Evolutionary conservation across 2,329 filamentous ascomycete genomes (phyloP).

Genomic region (Cladosporium colombiae): DNA sequence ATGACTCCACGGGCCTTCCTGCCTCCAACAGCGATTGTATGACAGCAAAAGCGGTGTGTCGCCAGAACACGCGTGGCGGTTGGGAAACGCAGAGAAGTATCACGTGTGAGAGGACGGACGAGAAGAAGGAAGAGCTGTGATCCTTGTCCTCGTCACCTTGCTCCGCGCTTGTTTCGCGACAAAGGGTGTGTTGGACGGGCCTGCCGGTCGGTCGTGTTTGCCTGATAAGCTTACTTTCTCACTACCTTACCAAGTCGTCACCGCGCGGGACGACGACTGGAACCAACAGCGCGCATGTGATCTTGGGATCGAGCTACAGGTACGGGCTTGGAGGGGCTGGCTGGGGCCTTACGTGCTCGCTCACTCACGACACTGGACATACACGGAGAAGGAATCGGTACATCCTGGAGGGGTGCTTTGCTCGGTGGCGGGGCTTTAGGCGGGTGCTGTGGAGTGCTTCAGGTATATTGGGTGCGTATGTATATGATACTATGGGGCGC

Average conservation of each 20-base stretch:
- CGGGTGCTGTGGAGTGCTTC: conserved; percentile 9
- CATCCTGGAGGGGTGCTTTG: neutral
- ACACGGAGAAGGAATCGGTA: neutral
- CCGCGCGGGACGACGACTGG: neutral
- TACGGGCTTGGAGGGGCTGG: conserved; percentile 1
- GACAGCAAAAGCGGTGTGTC: conserved; percentile 9
- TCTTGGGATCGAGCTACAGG: conserved; percentile 3
- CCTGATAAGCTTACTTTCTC: conserved; percentile 15
- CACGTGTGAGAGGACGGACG: neutral
- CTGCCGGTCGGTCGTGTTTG: neutral
- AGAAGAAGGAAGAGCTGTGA: neutral
- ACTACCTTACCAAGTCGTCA: neutral
- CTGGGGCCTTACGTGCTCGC: conserved; percentile 8
- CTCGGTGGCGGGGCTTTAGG: conserved; percentile 5
- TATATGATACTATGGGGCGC: neutral
- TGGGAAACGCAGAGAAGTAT: neutral
- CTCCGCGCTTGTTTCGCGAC: conserved; percentile 14
- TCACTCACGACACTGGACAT: neutral
- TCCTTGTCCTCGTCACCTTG: neutral
- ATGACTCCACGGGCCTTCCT: neutral
- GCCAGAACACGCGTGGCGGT: neutral
- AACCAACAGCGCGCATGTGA: conserved; percentile 6
- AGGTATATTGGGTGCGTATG: conserved; percentile 7
- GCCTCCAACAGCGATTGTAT: neutral
- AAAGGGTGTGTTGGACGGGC: neutral